Percentiles rank a stretch among this genome's conserved stretches.
Conservation (phyloP, 73 alveolate genomes). For the Tetrahymena borealis region DNA sequence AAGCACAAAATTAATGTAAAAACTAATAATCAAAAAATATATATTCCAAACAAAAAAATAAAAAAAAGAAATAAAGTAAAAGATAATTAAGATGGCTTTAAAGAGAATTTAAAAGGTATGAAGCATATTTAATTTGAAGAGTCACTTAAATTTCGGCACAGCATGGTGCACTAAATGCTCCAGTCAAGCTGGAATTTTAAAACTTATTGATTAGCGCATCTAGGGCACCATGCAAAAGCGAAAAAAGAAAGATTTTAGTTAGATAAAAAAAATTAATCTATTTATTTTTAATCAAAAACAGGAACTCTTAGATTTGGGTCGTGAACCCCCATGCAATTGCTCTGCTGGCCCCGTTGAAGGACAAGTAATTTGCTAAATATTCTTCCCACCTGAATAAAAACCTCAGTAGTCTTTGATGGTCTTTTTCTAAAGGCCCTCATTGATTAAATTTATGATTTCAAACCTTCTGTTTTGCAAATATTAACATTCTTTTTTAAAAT, state of each 20-base stretch:
- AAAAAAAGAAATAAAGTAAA: not conserved
- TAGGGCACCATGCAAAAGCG: not conserved
- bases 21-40: not conserved
- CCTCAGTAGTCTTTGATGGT: too few relatives aligned
- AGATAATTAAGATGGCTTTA: not conserved
- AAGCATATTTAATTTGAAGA: not conserved
- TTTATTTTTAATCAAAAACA: not conserved
- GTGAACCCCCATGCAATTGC: constrained; percentile 89
- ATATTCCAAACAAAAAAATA: not conserved
- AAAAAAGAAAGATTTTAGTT: not conserved
- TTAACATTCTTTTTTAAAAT: not conserved
- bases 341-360: constrained; percentile 92
- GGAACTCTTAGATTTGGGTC: constrained; percentile 26
- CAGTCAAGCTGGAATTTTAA: not conserved
- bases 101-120: not conserved
- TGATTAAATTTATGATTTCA: too few relatives aligned
- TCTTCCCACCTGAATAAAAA: not conserved
- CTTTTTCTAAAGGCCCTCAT: too few relatives aligned
- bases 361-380: constrained; percentile 22
- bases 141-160: not conserved
- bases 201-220: not conserved
- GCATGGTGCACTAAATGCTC: not conserved
- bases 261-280: not conserved
- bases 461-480: not conserved
- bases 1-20: not conserved